A percentile compares a stretch with the other conserved stretches of the same genome.
Conservation (phyloP, 208 protist species). For the Acanthamoeba triangularis region DNA sequence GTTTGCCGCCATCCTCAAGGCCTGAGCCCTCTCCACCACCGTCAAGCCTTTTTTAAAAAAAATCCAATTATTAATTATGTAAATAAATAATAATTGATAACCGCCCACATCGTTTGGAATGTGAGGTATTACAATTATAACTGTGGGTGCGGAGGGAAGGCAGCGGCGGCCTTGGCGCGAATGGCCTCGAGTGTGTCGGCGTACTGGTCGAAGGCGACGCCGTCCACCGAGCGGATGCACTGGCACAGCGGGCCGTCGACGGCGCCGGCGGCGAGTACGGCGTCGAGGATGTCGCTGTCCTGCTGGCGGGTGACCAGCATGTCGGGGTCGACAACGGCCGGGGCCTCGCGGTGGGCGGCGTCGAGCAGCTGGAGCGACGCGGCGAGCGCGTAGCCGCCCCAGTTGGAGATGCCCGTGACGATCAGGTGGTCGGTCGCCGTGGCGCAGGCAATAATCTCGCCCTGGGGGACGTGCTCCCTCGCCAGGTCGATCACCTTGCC, state of each 20-base stretch:
- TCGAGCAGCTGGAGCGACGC: constrained; percentile 52
- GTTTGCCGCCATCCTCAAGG: constrained; percentile 22
- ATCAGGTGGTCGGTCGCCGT: constrained; percentile 49
- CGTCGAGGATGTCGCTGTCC: constrained; percentile 66
- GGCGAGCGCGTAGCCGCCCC: constrained; percentile 76
- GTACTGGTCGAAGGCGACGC: constrained; percentile 61
- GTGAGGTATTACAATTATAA: not conserved
- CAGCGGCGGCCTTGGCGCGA: not conserved
- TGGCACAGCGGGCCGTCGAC: constrained; percentile 66
- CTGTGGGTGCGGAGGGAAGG: not conserved
- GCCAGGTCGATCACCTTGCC: constrained; percentile 66
- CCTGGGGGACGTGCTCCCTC: constrained; percentile 1
- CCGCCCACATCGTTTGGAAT: no score
- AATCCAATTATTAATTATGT: no score
- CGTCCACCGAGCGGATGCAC: constrained; percentile 55
- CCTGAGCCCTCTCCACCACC: no score
- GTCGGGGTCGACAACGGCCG: not conserved
- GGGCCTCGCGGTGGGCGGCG: not conserved
- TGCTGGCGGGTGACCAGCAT: constrained; percentile 38
- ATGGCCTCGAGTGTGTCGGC: constrained; percentile 25
- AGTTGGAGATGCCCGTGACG: constrained; percentile 74
- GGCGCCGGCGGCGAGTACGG: constrained; percentile 50
- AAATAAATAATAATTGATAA: no score
- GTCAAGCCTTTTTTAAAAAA: no score
- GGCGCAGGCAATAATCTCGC: constrained; percentile 52